Evolutionary conservation across 441 rosid species (phyloP).

Genomic region (Mallotus japonicus): DNA sequence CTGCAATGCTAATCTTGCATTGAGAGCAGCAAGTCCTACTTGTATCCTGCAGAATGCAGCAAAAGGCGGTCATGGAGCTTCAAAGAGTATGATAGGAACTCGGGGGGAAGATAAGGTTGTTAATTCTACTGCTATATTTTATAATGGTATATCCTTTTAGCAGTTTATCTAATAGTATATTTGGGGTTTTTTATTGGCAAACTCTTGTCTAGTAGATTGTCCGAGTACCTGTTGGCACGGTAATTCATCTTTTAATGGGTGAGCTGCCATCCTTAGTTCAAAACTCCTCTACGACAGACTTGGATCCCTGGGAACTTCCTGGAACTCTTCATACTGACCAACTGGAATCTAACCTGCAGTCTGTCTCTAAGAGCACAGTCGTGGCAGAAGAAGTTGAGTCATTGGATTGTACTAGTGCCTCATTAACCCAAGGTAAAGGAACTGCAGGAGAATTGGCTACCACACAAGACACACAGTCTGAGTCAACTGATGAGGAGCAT

Average conservation of each 20-base stretch:
- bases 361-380: slow-evolving; percentile 19
- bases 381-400: slow-evolving; percentile 27
- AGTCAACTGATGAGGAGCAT: slow-evolving; percentile 34
- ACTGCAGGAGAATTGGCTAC: slow-evolving; percentile 17
- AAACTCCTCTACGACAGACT: slow-evolving; percentile 33
- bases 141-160: slow-evolving; percentile 8
- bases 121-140: slow-evolving; percentile 1
- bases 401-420: slow-evolving; percentile 11
- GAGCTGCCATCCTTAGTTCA: slow-evolving; percentile 52
- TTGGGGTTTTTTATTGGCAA: slow-evolving; percentile 12
- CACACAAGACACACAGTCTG: slow-evolving; percentile 21
- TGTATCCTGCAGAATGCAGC: slow-evolving; percentile 53
- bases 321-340: slow-evolving; percentile 51
- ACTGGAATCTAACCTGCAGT: slow-evolving; percentile 22
- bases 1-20: background rate
- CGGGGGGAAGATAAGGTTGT: slow-evolving; percentile 78
- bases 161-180: slow-evolving; percentile 1
- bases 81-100: slow-evolving; percentile 78
- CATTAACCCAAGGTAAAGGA: slow-evolving; percentile 12
- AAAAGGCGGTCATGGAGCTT: slow-evolving; percentile 72
- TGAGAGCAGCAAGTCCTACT: background rate
- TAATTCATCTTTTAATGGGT: slow-evolving; percentile 75
- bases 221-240: slow-evolving; percentile 81
- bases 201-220: slow-evolving; percentile 44
- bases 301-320: slow-evolving; percentile 91